Evolutionary conservation across 2,329 filamentous ascomycete genomes (phyloP), one percentile per base, ranked within the genome.

Genomic region (Xylaria sp.): DNA sequence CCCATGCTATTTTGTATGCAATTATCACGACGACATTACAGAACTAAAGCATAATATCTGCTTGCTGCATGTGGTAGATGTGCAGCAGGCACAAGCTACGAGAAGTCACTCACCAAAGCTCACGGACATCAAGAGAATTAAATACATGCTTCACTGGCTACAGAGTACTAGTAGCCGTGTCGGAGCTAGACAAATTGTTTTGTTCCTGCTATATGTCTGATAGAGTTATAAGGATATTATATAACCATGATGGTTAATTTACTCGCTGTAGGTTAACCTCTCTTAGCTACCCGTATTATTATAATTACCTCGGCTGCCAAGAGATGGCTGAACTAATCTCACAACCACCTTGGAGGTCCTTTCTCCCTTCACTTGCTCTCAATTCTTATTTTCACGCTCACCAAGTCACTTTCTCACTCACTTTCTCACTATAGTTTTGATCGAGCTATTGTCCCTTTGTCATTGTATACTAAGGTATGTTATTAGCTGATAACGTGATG

Each of bases 291-390:
- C 15, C 41, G 7, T 18, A 4, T 46, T 5, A 8, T 18, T 46
- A 46, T 46, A n/a, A 46, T 18, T 43, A 43, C 41, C 41, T 46
- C 41, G 41, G 41, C 41, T 46, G 41, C 41, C 41, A 46, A 46
- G 41, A 46, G 41, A n/a, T 46, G 23, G 10, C 28, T 54, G 5
- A 58, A 49, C 64, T 58, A 31, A 39, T 9, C 36, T 12, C 10
- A 36, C 33, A 36, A 36, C 8, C 33, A 36, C 10, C 4, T 36
- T 10, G 7, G 10, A 7, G 3, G 25, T 25, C 3, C 25, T 25
- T 25, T 25, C 25, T 25, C 10, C 39, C 39, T 41, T 12, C 39
- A 4, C 39, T 41, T 15, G 15, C 39, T 43, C 13, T 43, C 39
- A 43, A 28, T 28, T 28, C 3, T 28, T 28, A 28, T 28, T 28